Evolutionary conservation across 148 eudicot genomes (phyloP), one percentile per base, ranked within the genome.

Genomic region (Diospyros kaki): DNA sequence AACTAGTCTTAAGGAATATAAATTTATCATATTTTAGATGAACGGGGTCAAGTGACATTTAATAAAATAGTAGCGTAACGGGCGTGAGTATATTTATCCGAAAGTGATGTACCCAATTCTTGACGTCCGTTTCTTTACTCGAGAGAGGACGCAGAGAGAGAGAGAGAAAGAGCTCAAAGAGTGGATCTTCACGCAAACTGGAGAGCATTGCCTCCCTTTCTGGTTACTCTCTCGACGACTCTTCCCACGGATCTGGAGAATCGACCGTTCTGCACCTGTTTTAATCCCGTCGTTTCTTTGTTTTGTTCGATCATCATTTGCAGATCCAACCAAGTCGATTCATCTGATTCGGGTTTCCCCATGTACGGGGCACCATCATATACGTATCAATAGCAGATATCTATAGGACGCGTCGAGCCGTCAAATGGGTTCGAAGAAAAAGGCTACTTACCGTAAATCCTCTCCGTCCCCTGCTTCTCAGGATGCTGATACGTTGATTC

Each of bases 361-460:
- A 42, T 58, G 64, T 42, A 46, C n/a, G 13, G 39, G 39, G 63
- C 9, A 39, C 4, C 52, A 50, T 39, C 17, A 46, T 54, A 39
- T 51, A 46, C 42, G 39, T 38, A 17, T 68, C 5, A 8, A 7
- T n/a, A 40, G 75, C 52, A 10, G 45, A 41, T 54, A 59, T 73
- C 44, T 40, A 13, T 74, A 74, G 69, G 13, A 2, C 5, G 69
- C 17, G 40, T 63, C 15, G 58, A 15, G 65, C 4, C 43, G 11
- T 73, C 56, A 40, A 72, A 78, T 78, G 81, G 76, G 75, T 59
- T 66, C 81, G 12, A 66, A 58, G 66, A 58, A 66, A 51, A 66
- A 78, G 58, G 6, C 41, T 10, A 42, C 1, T 42, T 58, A 76
- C 44, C 28, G 42, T 15, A 41, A 69, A 66, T 78, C 81, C 39